Evolutionary conservation across 1,284 basidiomycete species (phyloP).

Genomic region (Crucibulum parvulum): DNA sequence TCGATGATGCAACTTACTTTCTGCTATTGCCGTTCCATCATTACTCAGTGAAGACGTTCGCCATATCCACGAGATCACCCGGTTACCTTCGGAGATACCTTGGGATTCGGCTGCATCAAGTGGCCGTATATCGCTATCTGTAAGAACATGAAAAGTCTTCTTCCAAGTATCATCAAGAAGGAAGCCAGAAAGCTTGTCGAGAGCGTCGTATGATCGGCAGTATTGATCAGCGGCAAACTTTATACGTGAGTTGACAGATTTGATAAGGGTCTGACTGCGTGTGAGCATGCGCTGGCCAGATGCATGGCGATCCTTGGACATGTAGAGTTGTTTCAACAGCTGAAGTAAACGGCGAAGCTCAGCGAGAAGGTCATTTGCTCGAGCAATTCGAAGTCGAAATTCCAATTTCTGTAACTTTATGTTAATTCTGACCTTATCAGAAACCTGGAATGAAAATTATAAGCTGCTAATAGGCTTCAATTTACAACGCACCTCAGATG

Average conservation of each 20-base stretch:
- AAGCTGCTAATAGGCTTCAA: neutral
- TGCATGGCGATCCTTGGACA: neutral
- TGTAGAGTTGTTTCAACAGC: neutral
- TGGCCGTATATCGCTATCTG: neutral
- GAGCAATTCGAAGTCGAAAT: neutral
- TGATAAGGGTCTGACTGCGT: neutral
- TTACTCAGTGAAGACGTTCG: neutral
- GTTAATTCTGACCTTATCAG: neutral
- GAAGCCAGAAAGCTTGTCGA: neutral
- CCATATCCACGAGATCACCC: conserved; percentile 11
- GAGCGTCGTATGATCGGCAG: conserved; percentile 3
- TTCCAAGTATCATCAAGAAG: neutral
- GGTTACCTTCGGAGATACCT: neutral
- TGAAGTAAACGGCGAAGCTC: neutral
- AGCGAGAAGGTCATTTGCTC: neutral
- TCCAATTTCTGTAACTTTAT: neutral
- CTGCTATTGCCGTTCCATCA: neutral
- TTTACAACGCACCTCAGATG: neutral
- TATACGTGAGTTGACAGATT: neutral
- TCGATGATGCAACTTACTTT: neutral
- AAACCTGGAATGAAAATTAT: neutral
- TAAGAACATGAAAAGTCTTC: neutral
- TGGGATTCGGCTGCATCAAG: neutral
- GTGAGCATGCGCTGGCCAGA: neutral
- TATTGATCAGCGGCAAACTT: neutral